A percentile compares a stretch with the other conserved stretches of the same genome.
phyloP scores from a whole-genome alignment of 2,329 filamentous ascomycete genomes.

The Colletotrichum liaoningense region DNA sequence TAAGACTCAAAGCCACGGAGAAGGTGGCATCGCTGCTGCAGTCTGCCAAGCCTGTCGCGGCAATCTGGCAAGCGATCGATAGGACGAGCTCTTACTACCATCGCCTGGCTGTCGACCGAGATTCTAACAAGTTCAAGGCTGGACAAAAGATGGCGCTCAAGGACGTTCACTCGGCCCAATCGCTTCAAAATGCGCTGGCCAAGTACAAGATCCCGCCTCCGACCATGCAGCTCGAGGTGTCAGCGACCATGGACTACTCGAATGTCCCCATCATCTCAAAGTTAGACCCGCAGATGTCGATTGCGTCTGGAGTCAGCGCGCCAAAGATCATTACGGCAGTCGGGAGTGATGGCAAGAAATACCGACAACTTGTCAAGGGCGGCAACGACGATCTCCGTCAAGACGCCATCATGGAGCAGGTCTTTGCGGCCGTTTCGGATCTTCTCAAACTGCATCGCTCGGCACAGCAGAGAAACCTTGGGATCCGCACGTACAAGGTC shows the following conservation, averaged over 20 bases:
- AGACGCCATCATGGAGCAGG: slow-evolving; percentile 99
- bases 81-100: slow-evolving; percentile 77
- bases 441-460: slow-evolving; percentile 87
- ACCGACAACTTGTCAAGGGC: slow-evolving; percentile 94
- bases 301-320: slow-evolving; percentile 90
- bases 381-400: slow-evolving; percentile 96
- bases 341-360: slow-evolving; percentile 80
- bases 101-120: slow-evolving; percentile 72
- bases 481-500: slow-evolving; percentile 97
- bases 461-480: slow-evolving; percentile 88
- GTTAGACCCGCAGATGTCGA: slow-evolving; percentile 81
- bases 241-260: slow-evolving; percentile 79
- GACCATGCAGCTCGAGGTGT: slow-evolving; percentile 86
- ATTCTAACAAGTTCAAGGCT: slow-evolving; percentile 74
- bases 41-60: slow-evolving; percentile 60
- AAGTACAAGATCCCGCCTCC: slow-evolving; percentile 84
- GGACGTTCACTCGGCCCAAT: slow-evolving; percentile 71
- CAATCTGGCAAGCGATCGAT: slow-evolving; percentile 78
- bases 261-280: slow-evolving; percentile 78
- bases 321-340: slow-evolving; percentile 92
- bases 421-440: slow-evolving; percentile 95
- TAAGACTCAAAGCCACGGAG: slow-evolving; percentile 79
- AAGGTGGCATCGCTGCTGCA: slow-evolving; percentile 72
- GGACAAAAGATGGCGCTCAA: slow-evolving; percentile 73
- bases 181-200: slow-evolving; percentile 71